Percentiles rank a stretch among this genome's conserved stretches.
Conservation (phyloP, 2,329 filamentous ascomycete genomes). For the Fusarium praegraminearum region DNA sequence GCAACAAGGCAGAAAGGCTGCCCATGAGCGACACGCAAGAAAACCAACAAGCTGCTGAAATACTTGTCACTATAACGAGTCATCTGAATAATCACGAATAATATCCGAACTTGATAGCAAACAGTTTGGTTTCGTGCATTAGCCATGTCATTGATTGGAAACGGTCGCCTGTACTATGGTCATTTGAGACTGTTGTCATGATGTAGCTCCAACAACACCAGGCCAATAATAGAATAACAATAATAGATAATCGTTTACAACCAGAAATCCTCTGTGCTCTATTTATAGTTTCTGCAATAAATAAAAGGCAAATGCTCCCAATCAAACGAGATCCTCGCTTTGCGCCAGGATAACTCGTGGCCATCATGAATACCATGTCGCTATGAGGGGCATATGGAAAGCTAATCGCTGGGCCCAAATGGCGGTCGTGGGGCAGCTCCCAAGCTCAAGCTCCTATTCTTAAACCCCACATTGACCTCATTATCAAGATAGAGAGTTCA, state of each 20-base stretch:
- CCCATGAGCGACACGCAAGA: not conserved
- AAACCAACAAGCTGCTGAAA: not conserved
- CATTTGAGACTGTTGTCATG: slow-evolving; percentile 25
- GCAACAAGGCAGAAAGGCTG: slow-evolving; percentile 50
- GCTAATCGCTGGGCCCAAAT: slow-evolving; percentile 30
- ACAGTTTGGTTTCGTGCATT: not conserved
- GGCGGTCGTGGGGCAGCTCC: slow-evolving; percentile 33
- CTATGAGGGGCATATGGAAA: slow-evolving; percentile 34
- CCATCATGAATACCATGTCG: slow-evolving; percentile 29
- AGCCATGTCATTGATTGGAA: slow-evolving; percentile 4
- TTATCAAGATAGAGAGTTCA: slow-evolving; percentile 30
- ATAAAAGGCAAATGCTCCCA: too few relatives aligned
- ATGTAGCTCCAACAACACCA: slow-evolving; percentile 23
- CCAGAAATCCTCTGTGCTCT: rapidly evolving
- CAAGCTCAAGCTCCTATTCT: slow-evolving; percentile 39
- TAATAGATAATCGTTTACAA: not conserved
- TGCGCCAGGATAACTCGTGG: not conserved
- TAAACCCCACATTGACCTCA: slow-evolving; percentile 47
- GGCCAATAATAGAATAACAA: not conserved
- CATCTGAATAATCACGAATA: not conserved
- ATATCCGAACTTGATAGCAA: not conserved
- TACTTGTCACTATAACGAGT: not conserved
- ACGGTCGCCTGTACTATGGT: slow-evolving; percentile 26
- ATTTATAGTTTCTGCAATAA: rapidly evolving
- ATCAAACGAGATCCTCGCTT: not conserved